These are phyloP conservation scores for Schizosaccharomyces osmophilus DNA, from an alignment of 805 yeast genomes.

Conservation along the genomic window DNA sequence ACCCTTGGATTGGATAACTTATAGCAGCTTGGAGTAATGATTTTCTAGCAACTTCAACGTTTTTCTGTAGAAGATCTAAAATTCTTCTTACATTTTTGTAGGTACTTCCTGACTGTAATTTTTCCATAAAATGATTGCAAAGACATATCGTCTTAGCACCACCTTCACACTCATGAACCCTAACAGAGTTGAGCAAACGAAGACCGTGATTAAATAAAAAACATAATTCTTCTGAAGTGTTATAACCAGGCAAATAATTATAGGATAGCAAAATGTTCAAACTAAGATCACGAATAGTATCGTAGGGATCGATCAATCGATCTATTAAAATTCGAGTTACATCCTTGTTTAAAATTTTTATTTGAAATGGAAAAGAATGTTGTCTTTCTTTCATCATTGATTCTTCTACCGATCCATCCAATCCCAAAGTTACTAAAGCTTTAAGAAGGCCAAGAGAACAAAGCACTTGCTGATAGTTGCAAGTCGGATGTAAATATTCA, in stretches of 20 bases:
- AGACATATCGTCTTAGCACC: constrained; percentile 47
- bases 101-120: constrained; percentile 15
- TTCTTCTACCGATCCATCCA: constrained; percentile 23
- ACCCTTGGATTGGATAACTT: constrained; percentile 16
- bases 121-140: constrained; percentile 18
- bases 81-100: constrained; percentile 12
- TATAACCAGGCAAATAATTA: background rate
- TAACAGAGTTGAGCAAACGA: constrained; percentile 14
- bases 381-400: constrained; percentile 20
- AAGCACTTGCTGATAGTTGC: constrained; percentile 29
- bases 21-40: constrained; percentile 22
- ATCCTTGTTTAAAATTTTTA: constrained; percentile 20
- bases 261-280: background rate
- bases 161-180: constrained; percentile 48
- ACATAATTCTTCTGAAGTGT: background rate
- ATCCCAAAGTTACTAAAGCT: constrained; percentile 27
- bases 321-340: constrained; percentile 30
- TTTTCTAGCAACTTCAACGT: constrained; percentile 12
- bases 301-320: constrained; percentile 43
- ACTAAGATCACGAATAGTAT: constrained; percentile 34
- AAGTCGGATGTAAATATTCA: constrained; percentile 19
- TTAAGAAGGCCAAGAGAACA: constrained; percentile 25
- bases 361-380: constrained; percentile 24
- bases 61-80: background rate
- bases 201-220: constrained; percentile 10